Base-by-base conservation (phyloP, 2,329 filamentous ascomycete genomes). In the Scytalidium lignicola region DNA sequence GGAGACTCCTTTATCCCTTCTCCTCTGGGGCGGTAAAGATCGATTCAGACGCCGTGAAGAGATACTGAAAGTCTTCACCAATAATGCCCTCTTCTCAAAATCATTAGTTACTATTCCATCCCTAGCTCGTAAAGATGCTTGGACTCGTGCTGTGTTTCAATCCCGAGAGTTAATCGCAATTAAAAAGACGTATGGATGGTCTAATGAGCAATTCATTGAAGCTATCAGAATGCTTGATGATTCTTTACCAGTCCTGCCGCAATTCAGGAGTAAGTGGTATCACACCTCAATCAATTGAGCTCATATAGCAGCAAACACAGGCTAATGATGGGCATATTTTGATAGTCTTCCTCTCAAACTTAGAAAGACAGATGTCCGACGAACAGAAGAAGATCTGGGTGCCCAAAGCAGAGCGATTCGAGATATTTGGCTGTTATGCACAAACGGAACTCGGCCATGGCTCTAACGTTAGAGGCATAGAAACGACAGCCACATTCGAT, bases 371-470 rank as follows among this genome's bases (percentile, higher is more conserved):
- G 39, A 44, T 22, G 53, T 53, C 32, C 49, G 55, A 44, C 19
- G 44, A 51, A 19, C 48, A 51, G 44, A 20, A 47, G 18, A n/a
- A n/a, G 26, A 15, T 45, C 7, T 59, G 57, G 57, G 32, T 51
- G 17, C 47, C 49, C n/a, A 43, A 51, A 7, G 52, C 51, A 2
- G 51, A 53, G 28, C 20, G 26, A 7, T 54, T 54, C 4, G 39
- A 60, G 45, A 64, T 65, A 23, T 55, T 60, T 21, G 63, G 64
- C 20, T 58, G 57, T 8, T 65, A 65, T 46, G 49, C 52, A 2
- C 64, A 66, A 48, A 65, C 64, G 1, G 63, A 66, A 48, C 53
- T 66, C 8, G 60, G 59, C n/a, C 63, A 66, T 54, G 63, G 64
- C 21, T 62, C 59, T 17, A 58, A 59, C 43, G 60, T 65, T 12